Evolutionary conservation across 306 rosid species (phyloP).

Genomic region (Sicyos edulis): DNA sequence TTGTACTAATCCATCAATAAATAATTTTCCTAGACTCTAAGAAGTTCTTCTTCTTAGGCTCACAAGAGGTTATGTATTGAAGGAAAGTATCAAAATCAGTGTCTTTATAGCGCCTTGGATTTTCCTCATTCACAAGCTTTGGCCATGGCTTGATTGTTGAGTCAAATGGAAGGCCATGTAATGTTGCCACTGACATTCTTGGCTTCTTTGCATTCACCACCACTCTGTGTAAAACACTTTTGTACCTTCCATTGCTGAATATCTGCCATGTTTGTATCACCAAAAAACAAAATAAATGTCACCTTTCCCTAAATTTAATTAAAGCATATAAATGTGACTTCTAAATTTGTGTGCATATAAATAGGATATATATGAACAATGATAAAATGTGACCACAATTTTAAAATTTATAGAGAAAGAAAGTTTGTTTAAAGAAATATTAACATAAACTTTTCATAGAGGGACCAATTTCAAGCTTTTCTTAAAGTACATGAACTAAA

Average conservation of each 20-base stretch:
- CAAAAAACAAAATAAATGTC: no score
- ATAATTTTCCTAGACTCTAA: conserved; percentile 61
- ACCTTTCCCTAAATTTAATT: no score
- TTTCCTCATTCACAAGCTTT: conserved; percentile 47
- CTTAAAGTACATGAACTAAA: no score
- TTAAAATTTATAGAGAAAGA: no score
- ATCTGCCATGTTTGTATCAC: conserved; percentile 36
- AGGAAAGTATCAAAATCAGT: conserved; percentile 55
- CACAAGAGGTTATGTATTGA: conserved; percentile 45
- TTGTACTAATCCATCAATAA: not conserved
- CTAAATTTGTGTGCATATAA: no score
- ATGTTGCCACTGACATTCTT: conserved; percentile 63
- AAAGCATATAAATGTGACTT: no score
- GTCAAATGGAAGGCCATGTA: conserved; percentile 54
- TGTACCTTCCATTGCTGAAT: conserved; percentile 83
- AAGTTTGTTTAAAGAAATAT: no score
- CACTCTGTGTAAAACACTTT: conserved; percentile 80
- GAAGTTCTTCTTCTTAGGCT: conserved; percentile 58
- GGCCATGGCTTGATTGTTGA: conserved; percentile 48
- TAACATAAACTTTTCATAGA: no score
- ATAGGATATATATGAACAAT: no score
- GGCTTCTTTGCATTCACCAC: conserved; percentile 44
- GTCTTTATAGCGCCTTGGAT: conserved; percentile 64
- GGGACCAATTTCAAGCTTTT: no score
- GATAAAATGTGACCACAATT: no score